Evolutionary conservation across 225 moss, liverwort and hornwort species (phyloP), one percentile per base, ranked within the genome.

Genomic region (Pseudisothecium myosuroides): DNA sequence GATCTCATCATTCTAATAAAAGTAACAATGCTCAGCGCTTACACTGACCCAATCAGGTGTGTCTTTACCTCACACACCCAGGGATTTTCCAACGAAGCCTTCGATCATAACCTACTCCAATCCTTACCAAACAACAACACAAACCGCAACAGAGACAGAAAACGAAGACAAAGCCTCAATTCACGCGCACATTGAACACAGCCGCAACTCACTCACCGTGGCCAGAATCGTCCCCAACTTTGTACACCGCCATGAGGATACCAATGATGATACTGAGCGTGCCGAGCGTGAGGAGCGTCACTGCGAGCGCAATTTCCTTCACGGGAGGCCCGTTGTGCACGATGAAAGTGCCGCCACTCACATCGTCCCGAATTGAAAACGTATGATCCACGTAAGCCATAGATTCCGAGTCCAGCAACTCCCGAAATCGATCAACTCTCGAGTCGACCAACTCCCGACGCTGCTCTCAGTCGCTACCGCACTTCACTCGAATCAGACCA

Each of bases 321-420:
- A 98, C 88, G 24, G 95, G 98, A 90, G 97, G 98, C 52, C 95
- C 94, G 85, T 98, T 96, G 91, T 97, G 94, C 56, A 97, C 94
- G 52, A 97, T 96, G 92, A 97, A 97, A 6, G 98, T 98, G 41
- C 95, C 95, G 27, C 96, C 94, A 63, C 91, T 93, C 60, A 94
- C 92, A 77, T 98, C 97, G 78, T 98, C 96, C 67, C 94, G 93
- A 93, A 98, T 98, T 24, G 98, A 98, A 90, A 95, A 98, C n/a
- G 96, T 94, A 71, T 96, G 94, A 81, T 97, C 98, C 59, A 96
- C 97, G 80, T 98, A 98, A 77, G 98, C 97, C 98, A 98, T 98
- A 7, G 83, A 64, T 88, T 56, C 71, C 54, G 4, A 47, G n/a
- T 67, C 23, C 19, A 21, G 6, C 73, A 72, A 43, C 17, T 80